Conservation (phyloP, 2,329 filamentous ascomycete species). For the Diaporthe vaccinii region DNA sequence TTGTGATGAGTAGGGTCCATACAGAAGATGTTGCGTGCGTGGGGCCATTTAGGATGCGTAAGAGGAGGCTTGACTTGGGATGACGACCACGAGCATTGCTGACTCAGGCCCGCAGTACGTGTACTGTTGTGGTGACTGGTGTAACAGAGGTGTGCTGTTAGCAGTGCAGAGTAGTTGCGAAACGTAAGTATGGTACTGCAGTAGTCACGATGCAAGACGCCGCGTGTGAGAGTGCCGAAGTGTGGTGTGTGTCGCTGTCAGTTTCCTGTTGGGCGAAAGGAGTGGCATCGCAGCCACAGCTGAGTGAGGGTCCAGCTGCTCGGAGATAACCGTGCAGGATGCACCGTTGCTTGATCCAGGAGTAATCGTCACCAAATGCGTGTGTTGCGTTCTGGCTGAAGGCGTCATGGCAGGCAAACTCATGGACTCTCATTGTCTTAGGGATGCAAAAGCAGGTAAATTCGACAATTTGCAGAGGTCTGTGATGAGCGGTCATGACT, state of each 20-base stretch:
- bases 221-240: neutral
- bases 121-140: neutral
- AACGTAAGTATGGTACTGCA: neutral
- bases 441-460: slow-evolving; percentile 1
- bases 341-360: neutral
- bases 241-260: neutral
- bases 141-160: neutral
- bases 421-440: neutral
- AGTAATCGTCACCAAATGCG: neutral
- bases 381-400: neutral
- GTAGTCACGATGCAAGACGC: neutral
- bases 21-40: slow-evolving; percentile 6
- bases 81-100: neutral
- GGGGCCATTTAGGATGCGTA: neutral
- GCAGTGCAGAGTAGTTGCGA: neutral
- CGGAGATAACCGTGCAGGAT: slow-evolving; percentile 19
- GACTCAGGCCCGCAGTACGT: neutral
- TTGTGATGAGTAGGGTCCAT: slow-evolving; percentile 12
- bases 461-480: neutral
- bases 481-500: slow-evolving; percentile 13
- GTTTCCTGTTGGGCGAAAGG: neutral
- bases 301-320: neutral
- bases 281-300: neutral
- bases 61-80: neutral
- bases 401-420: neutral